These are phyloP conservation scores for Penicillium turbatum DNA, from an alignment of 495 filamentous ascomycete species.

Conservation along the genomic window DNA sequence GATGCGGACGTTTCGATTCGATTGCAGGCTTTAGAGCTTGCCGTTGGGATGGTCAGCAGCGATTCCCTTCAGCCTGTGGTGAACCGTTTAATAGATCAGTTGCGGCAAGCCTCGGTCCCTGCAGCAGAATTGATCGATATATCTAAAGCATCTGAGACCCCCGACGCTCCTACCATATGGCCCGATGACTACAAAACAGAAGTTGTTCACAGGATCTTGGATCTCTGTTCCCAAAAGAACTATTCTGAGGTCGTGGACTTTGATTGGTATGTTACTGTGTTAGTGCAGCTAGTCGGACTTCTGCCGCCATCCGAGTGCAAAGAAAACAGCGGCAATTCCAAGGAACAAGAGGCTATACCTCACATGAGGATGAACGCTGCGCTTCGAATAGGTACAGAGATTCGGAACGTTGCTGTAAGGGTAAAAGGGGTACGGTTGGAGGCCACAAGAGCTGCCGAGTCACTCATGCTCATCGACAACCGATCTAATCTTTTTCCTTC, in stretches of 20 bases:
- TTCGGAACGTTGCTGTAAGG: conserved; percentile 87
- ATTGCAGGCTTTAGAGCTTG: conserved; percentile 84
- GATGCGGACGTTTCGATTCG: conserved; percentile 95
- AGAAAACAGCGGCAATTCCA: conserved; percentile 20
- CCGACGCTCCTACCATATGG: conserved; percentile 39
- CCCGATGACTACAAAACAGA: conserved; percentile 78
- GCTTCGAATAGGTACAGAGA: conserved; percentile 72
- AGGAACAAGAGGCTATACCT: conserved; percentile 15
- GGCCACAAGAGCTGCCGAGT: conserved; percentile 78
- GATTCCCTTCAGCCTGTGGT: conserved; percentile 82
- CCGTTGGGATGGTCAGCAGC: conserved; percentile 82
- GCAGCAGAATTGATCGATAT: conserved; percentile 1
- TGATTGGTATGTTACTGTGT: conserved; percentile 89
- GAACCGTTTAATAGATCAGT: conserved; percentile 77
- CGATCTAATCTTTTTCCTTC: conserved; percentile 43
- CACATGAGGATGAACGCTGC: conserved; percentile 41
- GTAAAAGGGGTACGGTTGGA: conserved; percentile 74
- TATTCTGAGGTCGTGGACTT: conserved; percentile 85
- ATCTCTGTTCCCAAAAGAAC: conserved; percentile 87
- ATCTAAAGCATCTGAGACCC: conserved; percentile 9
- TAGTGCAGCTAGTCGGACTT: conserved; percentile 74
- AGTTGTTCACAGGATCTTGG: conserved; percentile 73
- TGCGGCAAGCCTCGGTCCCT: conserved; percentile 45
- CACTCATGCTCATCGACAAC: conserved; percentile 54
- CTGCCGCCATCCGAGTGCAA: conserved; percentile 41